Evolutionary conservation across 345 rosid species (phyloP).

Genomic region (Erucastrum elatum): DNA sequence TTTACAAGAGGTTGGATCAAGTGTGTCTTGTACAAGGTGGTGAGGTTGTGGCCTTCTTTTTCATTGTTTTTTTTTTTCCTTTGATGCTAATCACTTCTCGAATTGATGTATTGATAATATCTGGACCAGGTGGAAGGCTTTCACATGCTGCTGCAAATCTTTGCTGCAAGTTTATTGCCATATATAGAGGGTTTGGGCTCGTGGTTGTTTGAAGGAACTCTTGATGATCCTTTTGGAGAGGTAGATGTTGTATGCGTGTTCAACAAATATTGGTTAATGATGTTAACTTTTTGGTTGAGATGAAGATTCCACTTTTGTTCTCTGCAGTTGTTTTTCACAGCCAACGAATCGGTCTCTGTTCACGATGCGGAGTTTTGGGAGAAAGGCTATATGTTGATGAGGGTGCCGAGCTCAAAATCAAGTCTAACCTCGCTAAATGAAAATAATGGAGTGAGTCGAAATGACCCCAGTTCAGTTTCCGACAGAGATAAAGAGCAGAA

Average conservation of each 20-base stretch:
- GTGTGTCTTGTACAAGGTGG: conserved; percentile 87
- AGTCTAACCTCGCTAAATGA: conserved; percentile 43
- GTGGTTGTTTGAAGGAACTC: conserved; percentile 87
- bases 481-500: conserved; percentile 60
- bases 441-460: conserved; percentile 48
- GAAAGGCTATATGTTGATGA: conserved; percentile 71
- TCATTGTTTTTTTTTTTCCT: conserved; percentile 1
- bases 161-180: conserved; percentile 74
- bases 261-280: too few relatives aligned
- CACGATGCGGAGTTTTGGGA: conserved; percentile 94
- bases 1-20: conserved; percentile 74
- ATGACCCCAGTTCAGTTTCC: conserved; percentile 43
- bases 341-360: conserved; percentile 59
- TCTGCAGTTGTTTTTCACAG: conserved; percentile 77
- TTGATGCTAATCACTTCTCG: conserved; percentile 12
- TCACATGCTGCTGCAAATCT: conserved; percentile 73
- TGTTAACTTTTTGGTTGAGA: background rate
- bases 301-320: conserved; percentile 17
- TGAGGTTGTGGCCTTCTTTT: conserved; percentile 65
- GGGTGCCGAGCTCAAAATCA: conserved; percentile 40
- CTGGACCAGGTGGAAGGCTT: conserved; percentile 77
- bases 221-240: conserved; percentile 96
- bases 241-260: conserved; percentile 53
- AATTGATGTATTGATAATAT: conserved; percentile 25
- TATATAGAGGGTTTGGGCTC: conserved; percentile 76